These are phyloP conservation scores for Achaetomiella virescens DNA, from an alignment of 495 filamentous ascomycete genomes.

Conservation along the genomic window DNA sequence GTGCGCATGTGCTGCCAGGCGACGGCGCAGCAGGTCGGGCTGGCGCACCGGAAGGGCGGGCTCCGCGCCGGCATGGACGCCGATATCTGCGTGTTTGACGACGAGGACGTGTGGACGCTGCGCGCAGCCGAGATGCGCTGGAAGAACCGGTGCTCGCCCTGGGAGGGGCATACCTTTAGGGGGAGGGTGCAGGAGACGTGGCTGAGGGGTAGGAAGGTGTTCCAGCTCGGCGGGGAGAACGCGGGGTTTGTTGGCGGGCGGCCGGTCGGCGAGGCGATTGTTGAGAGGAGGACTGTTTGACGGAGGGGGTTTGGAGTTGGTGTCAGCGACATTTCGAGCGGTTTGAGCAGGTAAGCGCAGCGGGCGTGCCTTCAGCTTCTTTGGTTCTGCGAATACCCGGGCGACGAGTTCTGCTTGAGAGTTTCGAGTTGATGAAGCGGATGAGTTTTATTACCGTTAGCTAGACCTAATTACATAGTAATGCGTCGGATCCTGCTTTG, in stretches of 20 bases:
- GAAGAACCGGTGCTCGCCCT: conserved; percentile 90
- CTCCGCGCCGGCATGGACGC: conserved; percentile 81
- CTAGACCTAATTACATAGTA: no score
- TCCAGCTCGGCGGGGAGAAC: conserved; percentile 42
- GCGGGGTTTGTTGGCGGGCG: conserved; percentile 33
- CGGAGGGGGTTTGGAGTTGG: background rate
- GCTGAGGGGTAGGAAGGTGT: conserved; percentile 74
- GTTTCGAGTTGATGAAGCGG: background rate
- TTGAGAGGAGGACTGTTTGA: conserved; percentile 34
- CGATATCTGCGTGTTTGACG: conserved; percentile 90
- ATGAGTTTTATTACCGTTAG: background rate
- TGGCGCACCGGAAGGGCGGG: conserved; percentile 77
- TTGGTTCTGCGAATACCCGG: conserved; percentile 3
- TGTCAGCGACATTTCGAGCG: background rate
- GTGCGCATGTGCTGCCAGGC: conserved; percentile 79
- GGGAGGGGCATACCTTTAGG: conserved; percentile 73
- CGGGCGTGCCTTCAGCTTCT: no score
- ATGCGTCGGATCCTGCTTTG: no score
- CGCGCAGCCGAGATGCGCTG: conserved; percentile 68
- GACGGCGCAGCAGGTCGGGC: conserved; percentile 84
- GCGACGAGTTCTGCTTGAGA: background rate
- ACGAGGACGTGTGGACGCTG: conserved; percentile 69
- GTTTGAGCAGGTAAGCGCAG: background rate
- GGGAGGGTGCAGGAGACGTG: conserved; percentile 87
- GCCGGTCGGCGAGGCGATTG: conserved; percentile 39